Base-by-base conservation (phyloP, 441 rosid species). In the Gossypium davidsonii region DNA sequence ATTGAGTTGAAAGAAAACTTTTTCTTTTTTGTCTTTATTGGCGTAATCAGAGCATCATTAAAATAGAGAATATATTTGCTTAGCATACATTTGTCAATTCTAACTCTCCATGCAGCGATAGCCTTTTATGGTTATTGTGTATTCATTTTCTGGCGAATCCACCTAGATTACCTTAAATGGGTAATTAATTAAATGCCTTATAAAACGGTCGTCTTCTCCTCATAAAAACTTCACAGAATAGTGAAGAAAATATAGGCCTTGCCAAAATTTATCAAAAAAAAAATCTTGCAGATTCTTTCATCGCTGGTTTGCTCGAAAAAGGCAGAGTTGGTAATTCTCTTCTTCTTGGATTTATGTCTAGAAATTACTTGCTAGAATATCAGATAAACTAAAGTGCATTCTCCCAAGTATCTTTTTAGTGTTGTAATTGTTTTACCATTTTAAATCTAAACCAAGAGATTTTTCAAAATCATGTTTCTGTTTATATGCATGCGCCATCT, bases 161-260 rank as follows among this genome's bases (percentile, higher is more conserved):
- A 65, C 76, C 76, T 42, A 67, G 52, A 53, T 31, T 72, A 34
- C 76, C 79, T 46, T 72, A 72, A 66, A 46, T 48, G 73, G 73
- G 18, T 26, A 66, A 67, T 65, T 67, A 72, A 57, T 72, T 61
- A 66, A 66, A 10, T 67, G 55, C 73, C 55, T 17, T 67, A 67
- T 39, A 48, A 67, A 66, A n/a, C 60, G 46, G n/a, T 69, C 2
- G 17, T 57, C 4, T 77, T 66, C 70, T 55, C 55, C 57, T 49
- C 28, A 61, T 37, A 17, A 31, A 10, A 67, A 55, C 68, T n/a
- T 67, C 48, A 31, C 28, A n/a, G 6, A 51, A 67, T 2, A 20
- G 57, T 51, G 70, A 7, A 51, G 21, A 53, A 55, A 7, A 9
- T 55, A 11, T 20, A 55, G 53, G 52, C n/a, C 3, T 39, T 37